Base-by-base conservation (phyloP, 371 early-diverging fungal genomes). In the Entomophthora muscae region DNA sequence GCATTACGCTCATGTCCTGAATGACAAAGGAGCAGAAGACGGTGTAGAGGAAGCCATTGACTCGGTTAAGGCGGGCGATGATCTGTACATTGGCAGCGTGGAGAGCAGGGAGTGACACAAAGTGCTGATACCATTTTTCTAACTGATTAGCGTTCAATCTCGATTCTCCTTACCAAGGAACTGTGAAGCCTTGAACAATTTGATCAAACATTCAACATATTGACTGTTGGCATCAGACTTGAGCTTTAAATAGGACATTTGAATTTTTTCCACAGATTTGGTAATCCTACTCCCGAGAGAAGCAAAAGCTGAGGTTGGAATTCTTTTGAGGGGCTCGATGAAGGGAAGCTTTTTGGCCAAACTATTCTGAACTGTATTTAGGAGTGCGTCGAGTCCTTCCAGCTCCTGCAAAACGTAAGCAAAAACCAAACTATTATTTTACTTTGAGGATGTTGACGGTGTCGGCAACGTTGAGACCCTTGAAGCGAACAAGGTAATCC, bases 21-120 rank as follows among this genome's bases (percentile, higher is more conserved):
- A 72, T 62, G 1, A 72, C 70, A 63, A 72, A 72, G 13, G 69
- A 69, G 53, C 73, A 72, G 32, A 72, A 63, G 27, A 70, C 70
- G 24, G 63, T 51, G 59, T 67, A 65, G 26, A 70, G 55, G 31
- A 72, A 67, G 26, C 70, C 70, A 53, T 67, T 65, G 28, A 70
- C 64, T 27, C 69, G 66, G n/a, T 66, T 62, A 1, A 72, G 53
- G 27, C 66, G 60, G 29, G 65, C 64, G 17, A 71, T 23, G 58
- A 71, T 71, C 62, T 71, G 69, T 17, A 69, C 22, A 32, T 71
- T 67, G 10, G 59, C 23, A 12, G 28, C 21, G 28, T 58, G 27
- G 21, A 58, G 21, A 12, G 59, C 21, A 7, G 27, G 27, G 28
- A 58, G 24, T 7, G 59, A 24, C 22, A 58, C 59, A 58, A 58